Percentiles rank a stretch among this genome's conserved stretches.
Conservation (phyloP, 2,329 filamentous ascomycete genomes). For the Aureobasidium zeae region DNA sequence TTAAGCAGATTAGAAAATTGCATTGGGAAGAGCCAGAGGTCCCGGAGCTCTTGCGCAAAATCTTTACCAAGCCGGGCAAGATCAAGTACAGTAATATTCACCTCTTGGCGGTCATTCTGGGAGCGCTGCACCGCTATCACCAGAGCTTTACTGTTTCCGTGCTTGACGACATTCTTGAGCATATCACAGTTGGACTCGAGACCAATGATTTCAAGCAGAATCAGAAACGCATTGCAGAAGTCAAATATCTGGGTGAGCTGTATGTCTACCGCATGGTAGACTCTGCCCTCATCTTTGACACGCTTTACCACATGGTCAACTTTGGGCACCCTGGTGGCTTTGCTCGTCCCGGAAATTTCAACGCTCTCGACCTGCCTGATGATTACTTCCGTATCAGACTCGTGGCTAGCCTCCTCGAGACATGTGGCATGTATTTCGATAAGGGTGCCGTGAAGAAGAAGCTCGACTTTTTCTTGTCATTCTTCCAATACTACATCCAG, state of each 20-base stretch:
- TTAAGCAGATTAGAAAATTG: slow-evolving; percentile 88
- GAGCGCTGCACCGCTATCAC: slow-evolving; percentile 84
- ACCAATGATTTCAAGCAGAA: slow-evolving; percentile 97
- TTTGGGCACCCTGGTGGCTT: slow-evolving; percentile 80
- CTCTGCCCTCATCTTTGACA: slow-evolving; percentile 89
- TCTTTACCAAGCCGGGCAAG: slow-evolving; percentile 93
- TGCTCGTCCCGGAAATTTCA: slow-evolving; percentile 67
- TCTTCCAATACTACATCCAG: slow-evolving; percentile 94
- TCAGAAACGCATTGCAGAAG: slow-evolving; percentile 85
- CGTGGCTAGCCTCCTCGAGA: slow-evolving; percentile 81
- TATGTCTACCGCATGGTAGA: slow-evolving; percentile 98
- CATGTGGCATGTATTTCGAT: slow-evolving; percentile 92
- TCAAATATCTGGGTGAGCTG: slow-evolving; percentile 91
- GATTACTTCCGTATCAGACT: slow-evolving; percentile 94
- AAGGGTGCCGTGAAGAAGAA: slow-evolving; percentile 92
- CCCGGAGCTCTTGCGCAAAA: slow-evolving; percentile 69
- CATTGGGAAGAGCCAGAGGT: slow-evolving; percentile 96
- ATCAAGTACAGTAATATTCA: slow-evolving; percentile 97
- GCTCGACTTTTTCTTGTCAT: slow-evolving; percentile 91
- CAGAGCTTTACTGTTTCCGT: slow-evolving; percentile 83
- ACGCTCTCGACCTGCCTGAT: slow-evolving; percentile 74
- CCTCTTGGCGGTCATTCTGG: slow-evolving; percentile 78
- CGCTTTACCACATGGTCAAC: slow-evolving; percentile 85
- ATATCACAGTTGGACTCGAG: slow-evolving; percentile 78
- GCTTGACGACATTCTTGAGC: slow-evolving; percentile 84